Evolutionary conservation across 2,329 filamentous ascomycete genomes (phyloP).

Genomic region (Colletotrichum somersetense): DNA sequence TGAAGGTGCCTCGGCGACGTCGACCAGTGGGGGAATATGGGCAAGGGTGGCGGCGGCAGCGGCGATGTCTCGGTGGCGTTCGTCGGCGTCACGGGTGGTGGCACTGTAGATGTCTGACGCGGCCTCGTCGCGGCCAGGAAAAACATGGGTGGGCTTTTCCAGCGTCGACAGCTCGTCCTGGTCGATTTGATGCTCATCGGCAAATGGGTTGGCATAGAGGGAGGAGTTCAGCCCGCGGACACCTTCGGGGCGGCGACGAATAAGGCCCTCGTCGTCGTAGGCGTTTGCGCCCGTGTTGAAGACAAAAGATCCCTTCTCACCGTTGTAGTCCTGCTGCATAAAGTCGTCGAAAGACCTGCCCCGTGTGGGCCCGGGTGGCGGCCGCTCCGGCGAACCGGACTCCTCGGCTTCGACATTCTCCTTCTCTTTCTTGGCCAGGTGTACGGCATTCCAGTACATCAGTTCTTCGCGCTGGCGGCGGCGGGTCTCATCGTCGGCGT

Average conservation of each 20-base stretch:
- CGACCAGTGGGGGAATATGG: slow-evolving; percentile 50
- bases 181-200: slow-evolving; percentile 68
- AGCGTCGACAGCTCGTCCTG: slow-evolving; percentile 55
- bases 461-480: slow-evolving; percentile 73
- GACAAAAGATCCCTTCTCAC: slow-evolving; percentile 68
- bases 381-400: slow-evolving; percentile 38
- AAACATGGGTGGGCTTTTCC: slow-evolving; percentile 55
- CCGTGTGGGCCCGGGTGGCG: slow-evolving; percentile 37
- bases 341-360: slow-evolving; percentile 71
- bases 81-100: slow-evolving; percentile 59
- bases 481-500: slow-evolving; percentile 72
- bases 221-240: slow-evolving; percentile 61
- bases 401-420: slow-evolving; percentile 44
- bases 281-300: slow-evolving; percentile 68
- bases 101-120: slow-evolving; percentile 70
- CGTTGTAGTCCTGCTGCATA: slow-evolving; percentile 62
- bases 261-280: slow-evolving; percentile 57
- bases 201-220: slow-evolving; percentile 70
- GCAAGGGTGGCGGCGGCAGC: slow-evolving; percentile 45
- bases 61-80: slow-evolving; percentile 42
- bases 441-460: slow-evolving; percentile 73
- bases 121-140: slow-evolving; percentile 61
- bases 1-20: slow-evolving; percentile 45
- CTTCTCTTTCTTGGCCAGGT: slow-evolving; percentile 61
- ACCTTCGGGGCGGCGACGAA: slow-evolving; percentile 62